Evolutionary conservation across 176 grass and related monocot genomes (phyloP).

Genomic region (Oryza glaberrima): DNA sequence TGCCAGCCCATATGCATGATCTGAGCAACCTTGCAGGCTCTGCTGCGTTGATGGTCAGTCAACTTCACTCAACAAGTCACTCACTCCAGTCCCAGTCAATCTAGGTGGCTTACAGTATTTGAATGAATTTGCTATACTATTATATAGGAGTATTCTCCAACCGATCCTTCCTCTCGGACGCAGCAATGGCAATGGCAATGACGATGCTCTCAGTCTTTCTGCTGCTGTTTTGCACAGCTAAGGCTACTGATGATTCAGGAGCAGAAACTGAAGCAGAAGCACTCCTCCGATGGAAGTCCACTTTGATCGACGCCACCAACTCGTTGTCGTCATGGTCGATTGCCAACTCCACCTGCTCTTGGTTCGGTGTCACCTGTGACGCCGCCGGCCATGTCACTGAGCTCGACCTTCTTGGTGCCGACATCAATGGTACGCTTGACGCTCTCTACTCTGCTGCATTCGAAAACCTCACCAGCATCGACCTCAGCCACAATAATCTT

Average conservation of each 20-base stretch:
- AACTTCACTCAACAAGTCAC: too few species aligned
- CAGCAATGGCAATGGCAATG: neutral
- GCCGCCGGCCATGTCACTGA: slow-evolving; percentile 12
- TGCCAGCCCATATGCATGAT: too few species aligned
- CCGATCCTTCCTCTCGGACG: too few species aligned
- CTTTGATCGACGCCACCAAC: slow-evolving; percentile 7
- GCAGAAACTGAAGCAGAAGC: slow-evolving; percentile 26
- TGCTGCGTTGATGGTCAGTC: too few species aligned
- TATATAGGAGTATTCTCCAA: too few species aligned
- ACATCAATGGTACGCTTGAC: slow-evolving; percentile 38
- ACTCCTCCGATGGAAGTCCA: slow-evolving; percentile 59
- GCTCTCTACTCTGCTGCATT: slow-evolving; percentile 41
- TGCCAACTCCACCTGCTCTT: slow-evolving; percentile 44
- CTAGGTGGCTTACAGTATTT: too few species aligned
- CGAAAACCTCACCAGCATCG: slow-evolving; percentile 12
- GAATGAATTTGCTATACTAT: too few species aligned
- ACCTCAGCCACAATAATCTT: slow-evolving; percentile 18
- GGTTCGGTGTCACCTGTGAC: slow-evolving; percentile 53
- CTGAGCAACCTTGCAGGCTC: too few species aligned
- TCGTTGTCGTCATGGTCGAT: slow-evolving; percentile 40
- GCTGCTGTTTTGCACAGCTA: neutral
- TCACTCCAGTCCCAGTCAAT: too few species aligned
- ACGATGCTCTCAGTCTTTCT: neutral
- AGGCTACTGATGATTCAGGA: neutral
- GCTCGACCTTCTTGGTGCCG: neutral